Conservation (phyloP, 2,329 filamentous ascomycete genomes). For the Pseudocercospora ulei region DNA sequence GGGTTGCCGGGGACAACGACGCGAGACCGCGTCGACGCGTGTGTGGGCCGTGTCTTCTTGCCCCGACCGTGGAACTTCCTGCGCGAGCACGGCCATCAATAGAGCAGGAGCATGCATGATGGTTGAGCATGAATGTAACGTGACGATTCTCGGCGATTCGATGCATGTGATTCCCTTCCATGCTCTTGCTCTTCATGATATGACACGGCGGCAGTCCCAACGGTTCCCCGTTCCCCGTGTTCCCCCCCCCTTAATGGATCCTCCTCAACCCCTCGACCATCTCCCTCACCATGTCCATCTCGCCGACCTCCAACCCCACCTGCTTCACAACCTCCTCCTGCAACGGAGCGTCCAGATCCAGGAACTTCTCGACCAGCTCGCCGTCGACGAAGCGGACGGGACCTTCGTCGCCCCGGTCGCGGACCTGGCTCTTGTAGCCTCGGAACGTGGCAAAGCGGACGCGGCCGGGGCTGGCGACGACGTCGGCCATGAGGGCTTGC, state of each 20-base stretch:
- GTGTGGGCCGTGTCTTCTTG: no score
- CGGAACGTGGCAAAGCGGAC: constrained; percentile 70
- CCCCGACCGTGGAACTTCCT: no score
- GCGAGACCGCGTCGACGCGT: no score
- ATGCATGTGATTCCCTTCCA: no score
- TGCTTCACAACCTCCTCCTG: constrained; percentile 45
- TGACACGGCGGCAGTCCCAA: no score
- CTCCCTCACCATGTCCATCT: constrained; percentile 50
- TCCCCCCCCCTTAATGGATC: constrained; percentile 34
- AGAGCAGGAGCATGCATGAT: no score
- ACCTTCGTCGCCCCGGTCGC: constrained; percentile 53
- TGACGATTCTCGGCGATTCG: no score
- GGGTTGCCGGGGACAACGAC: no score
- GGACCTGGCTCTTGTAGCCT: constrained; percentile 65
- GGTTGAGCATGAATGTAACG: no score
- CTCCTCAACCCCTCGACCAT: constrained; percentile 50
- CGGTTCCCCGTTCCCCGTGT: no score
- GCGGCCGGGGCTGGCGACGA: constrained; percentile 59
- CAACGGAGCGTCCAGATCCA: constrained; percentile 56
- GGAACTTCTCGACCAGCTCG: constrained; percentile 75
- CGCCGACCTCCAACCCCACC: constrained; percentile 42
- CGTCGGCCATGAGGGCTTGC: constrained; percentile 59
- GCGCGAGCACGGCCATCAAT: no score
- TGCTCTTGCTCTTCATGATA: no score
- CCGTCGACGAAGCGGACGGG: constrained; percentile 87